Base-by-base conservation (phyloP, 208 protist genomes). In the Leishmania martiniquensis region DNA sequence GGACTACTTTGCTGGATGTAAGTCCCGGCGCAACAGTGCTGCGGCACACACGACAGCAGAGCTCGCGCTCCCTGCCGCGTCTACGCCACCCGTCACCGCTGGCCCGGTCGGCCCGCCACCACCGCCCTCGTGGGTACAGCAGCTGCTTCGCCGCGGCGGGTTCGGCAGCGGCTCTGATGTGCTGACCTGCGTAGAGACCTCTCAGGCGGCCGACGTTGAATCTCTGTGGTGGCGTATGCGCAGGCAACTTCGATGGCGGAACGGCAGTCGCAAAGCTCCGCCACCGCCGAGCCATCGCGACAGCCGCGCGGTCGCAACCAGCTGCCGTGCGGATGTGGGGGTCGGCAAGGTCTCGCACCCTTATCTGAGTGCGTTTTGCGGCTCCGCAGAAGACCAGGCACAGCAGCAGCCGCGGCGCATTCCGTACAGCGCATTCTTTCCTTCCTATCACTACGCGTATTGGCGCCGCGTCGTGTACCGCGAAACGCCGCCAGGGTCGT, bases 111-210 rank as follows among this genome's bases (percentile, higher is more conserved):
- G 49, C 20, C 49, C 49, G 49, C 49, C 39, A 51, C 32, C 32
- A n/a, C 37, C 29, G 7, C 86, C 86, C 29, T 51, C 78, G 4
- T 85, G 87, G 42, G 87, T 79, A 0, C 2, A 51, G 2, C 78
- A 77, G 62, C 78, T 93, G 25, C 63, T 89, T 25, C 49, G 49
- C 0, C 88, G 83, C 20, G 87, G 88, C 44, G 88, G 91, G 17
- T 95, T 95, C 77, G 39, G 62, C 37, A 84, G 67, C 12, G 59
- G 82, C 17, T 44, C 79, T 32, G 87, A 91, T 72, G 91, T 87
- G 39, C 84, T 89, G 62, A 75, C 80, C 68, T 95, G 88, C 73
- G 82, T 92, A 15, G 88, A 95, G 32, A 93, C 88, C 17, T 72
- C 49, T 9, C 34, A 83, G 37, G 84, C 72, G 4, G 29, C 39